These are phyloP conservation scores for Claviceps sp. DNA, from an alignment of 2,329 filamentous ascomycete species.

Conservation along the genomic window DNA sequence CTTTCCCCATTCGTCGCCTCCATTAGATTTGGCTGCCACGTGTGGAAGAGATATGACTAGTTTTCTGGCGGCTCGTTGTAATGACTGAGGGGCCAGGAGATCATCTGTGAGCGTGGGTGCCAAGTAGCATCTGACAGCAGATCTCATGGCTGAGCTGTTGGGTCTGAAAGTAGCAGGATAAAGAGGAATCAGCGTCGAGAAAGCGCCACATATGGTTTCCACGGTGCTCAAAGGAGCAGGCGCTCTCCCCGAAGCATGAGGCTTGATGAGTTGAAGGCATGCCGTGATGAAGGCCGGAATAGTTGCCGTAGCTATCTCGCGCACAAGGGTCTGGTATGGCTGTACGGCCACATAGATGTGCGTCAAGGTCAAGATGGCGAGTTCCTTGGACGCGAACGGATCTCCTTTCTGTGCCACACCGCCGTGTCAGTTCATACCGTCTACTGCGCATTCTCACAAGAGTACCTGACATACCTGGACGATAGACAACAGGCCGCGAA, in stretches of 20 bases:
- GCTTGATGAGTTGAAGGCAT: constrained; percentile 53
- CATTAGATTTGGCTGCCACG: constrained; percentile 68
- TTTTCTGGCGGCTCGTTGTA: constrained; percentile 45
- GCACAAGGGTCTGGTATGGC: constrained; percentile 66
- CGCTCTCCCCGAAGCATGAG: constrained; percentile 18
- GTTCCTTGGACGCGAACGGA: constrained; percentile 57
- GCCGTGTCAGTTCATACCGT: constrained; percentile 10
- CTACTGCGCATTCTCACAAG: neutral
- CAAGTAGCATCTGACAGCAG: constrained; percentile 45
- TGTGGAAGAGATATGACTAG: constrained; percentile 61
- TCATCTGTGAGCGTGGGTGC: constrained; percentile 47
- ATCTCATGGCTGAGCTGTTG: constrained; percentile 53
- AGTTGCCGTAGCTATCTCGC: constrained; percentile 78
- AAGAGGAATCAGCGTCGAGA: constrained; percentile 59
- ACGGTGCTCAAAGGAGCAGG: constrained; percentile 34
- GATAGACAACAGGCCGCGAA: constrained; percentile 59
- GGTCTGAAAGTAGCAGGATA: constrained; percentile 77
- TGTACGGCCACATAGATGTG: constrained; percentile 76
- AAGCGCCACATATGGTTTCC: constrained; percentile 57
- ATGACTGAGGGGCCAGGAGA: constrained; percentile 32
- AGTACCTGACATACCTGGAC: constrained; percentile 43
- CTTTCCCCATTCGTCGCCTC: constrained; percentile 66
- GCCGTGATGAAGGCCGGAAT: constrained; percentile 61
- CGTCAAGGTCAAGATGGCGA: constrained; percentile 64
- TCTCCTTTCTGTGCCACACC: constrained; percentile 54